phyloP scores from a whole-genome alignment of 345 rosid genomes.

The Theobroma cacao region DNA sequence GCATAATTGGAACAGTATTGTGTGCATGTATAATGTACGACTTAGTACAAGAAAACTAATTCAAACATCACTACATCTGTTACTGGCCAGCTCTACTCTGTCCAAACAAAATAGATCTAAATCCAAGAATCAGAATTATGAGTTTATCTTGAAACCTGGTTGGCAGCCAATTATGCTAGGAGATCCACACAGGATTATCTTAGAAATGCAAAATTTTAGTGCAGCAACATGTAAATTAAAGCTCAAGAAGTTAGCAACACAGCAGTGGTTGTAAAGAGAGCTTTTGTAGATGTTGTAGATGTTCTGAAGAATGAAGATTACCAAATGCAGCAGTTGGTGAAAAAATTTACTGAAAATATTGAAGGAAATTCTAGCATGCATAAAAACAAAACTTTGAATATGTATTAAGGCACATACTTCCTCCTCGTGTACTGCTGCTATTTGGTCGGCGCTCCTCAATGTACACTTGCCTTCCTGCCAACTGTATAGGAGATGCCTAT shows the following conservation, averaged over 20 bases:
- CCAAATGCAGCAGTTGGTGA: background rate
- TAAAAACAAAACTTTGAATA: background rate
- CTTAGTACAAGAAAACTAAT: background rate
- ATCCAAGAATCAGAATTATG: background rate
- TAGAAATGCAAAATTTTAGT: background rate
- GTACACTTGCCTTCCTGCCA: conserved; percentile 85
- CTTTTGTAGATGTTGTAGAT: background rate
- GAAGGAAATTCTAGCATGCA: background rate
- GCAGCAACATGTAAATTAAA: background rate
- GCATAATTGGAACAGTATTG: background rate
- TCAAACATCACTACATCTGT: background rate
- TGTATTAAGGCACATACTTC: conserved; percentile 50
- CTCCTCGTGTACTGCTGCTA: conserved; percentile 70
- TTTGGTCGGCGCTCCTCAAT: conserved; percentile 97
- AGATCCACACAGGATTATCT: background rate
- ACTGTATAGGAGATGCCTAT: conserved; percentile 87
- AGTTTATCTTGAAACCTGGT: background rate
- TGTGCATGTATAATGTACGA: background rate
- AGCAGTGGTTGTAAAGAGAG: background rate
- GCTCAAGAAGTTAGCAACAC: background rate
- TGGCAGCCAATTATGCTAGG: background rate
- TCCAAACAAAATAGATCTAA: background rate
- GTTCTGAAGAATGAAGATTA: background rate
- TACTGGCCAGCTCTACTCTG: background rate
- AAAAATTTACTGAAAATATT: background rate